Evolutionary conservation across 1,284 basidiomycete genomes (phyloP), one percentile per base, ranked within the genome.

Genomic region (Sanghuangporus sanghuang): DNA sequence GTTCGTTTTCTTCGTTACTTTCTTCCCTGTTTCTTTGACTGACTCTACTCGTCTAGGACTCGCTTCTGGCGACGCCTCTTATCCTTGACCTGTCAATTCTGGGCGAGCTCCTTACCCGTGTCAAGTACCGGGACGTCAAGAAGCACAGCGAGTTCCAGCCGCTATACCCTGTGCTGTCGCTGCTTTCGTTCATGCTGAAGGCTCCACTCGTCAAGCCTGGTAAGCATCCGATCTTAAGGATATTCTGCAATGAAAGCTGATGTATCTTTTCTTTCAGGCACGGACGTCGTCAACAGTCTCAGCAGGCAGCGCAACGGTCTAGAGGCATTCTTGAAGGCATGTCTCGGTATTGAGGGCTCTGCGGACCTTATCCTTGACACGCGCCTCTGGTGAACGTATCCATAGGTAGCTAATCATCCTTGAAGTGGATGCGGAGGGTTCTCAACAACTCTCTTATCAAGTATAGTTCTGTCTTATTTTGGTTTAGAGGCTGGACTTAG

Each of bases 121-220:
- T 99, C 76, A 81, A 88, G 73, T 98, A 97, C 81, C 88, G 92
- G 70, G 82, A 81, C 50, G 67, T 69, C 23, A 23, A 23, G 23
- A 74, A 73, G 27, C 69, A 76, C 64, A 71, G 69, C 63, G 85
- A 92, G 53, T 96, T 93, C 78, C 79, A 86, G 69, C 89, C 90
- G 0, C 79, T 97, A 36, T 93, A 97, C 82, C 84, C 89, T 11
- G 91, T 97, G 61, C 81, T 97, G 57, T 96, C 93, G 54, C 83
- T 97, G 67, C 81, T 97, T 62, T 92, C 89, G 60, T 97, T 95
- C 83, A 96, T 96, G 94, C 89, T 96, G 79, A 96, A 98, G 84
- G 96, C 96, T 0, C 95, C 96, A 35, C 85, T 98, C 70, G 95
- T 97, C 79, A 98, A 98, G 85, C 95, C 95, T 67, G 96, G 87